phyloP scores from a whole-genome alignment of 805 yeast genomes.

The Starmerella kuoi region DNA sequence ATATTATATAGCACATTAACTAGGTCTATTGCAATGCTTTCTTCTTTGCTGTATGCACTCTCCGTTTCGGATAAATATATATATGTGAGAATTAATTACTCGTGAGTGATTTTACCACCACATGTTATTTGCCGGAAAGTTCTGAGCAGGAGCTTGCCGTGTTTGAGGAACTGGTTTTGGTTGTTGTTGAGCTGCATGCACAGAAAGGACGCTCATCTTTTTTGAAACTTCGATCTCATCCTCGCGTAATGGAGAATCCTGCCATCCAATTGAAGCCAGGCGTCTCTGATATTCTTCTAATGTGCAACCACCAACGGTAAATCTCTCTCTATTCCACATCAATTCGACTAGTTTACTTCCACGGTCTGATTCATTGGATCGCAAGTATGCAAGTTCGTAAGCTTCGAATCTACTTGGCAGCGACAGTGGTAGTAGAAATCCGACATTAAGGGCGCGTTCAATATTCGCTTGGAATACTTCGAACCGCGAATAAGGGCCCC shows the following conservation, averaged over 20 bases:
- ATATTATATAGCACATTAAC: too few species aligned
- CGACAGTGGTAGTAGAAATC: conserved; percentile 11
- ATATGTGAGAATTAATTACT: too few species aligned
- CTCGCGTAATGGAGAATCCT: conserved; percentile 10
- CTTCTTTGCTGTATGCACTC: too few species aligned
- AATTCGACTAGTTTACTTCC: conserved; percentile 7
- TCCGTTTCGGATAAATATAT: too few species aligned
- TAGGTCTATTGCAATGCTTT: too few species aligned
- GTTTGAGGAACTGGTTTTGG: not conserved
- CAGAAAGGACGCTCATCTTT: conserved; percentile 1
- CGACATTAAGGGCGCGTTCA: conserved; percentile 5
- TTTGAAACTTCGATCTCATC: conserved; percentile 10
- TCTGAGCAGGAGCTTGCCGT: not conserved
- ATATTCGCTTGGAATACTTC: conserved; percentile 6
- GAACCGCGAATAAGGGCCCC: conserved; percentile 14
- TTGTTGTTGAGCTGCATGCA: not conserved
- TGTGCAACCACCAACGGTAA: conserved; percentile 11
- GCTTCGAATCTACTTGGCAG: conserved; percentile 13
- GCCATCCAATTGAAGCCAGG: conserved; percentile 13
- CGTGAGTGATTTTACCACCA: conserved; percentile 6
- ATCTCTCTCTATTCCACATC: conserved; percentile 19
- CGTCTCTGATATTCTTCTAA: conserved; percentile 8
- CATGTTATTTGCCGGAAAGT: not conserved
- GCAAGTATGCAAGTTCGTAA: conserved; percentile 14
- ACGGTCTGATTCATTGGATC: conserved; percentile 11